Percentiles rank a stretch among this genome's conserved stretches.
phyloP scores from a whole-genome alignment of 805 yeast species.

The Candida endomychidarum region DNA sequence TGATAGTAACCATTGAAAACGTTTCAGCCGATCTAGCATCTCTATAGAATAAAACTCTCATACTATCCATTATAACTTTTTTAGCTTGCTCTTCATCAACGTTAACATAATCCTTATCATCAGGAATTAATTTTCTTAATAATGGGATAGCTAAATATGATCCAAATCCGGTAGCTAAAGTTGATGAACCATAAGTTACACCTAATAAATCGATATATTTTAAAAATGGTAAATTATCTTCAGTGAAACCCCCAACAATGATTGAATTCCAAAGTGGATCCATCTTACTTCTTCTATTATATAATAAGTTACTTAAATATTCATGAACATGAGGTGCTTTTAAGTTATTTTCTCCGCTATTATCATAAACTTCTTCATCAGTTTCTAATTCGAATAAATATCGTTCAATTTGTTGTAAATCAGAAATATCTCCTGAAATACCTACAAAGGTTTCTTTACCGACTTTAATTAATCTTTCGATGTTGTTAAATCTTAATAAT shows the following conservation, averaged over 20 bases:
- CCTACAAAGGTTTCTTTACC: conserved; percentile 91
- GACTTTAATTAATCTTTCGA: conserved; percentile 81
- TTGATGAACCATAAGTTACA: conserved; percentile 82
- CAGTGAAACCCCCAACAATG: conserved; percentile 86
- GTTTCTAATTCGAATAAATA: conserved; percentile 72
- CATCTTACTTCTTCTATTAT: conserved; percentile 87
- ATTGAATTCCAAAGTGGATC: conserved; percentile 95
- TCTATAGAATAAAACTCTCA: conserved; percentile 93
- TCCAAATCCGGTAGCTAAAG: conserved; percentile 96
- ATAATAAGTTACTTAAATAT: conserved; percentile 80
- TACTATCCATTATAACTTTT: conserved; percentile 73
- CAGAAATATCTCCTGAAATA: conserved; percentile 90
- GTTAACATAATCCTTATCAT: conserved; percentile 70
- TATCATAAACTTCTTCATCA: conserved; percentile 76
- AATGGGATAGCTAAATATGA: conserved; percentile 92
- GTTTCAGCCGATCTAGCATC: conserved; percentile 93
- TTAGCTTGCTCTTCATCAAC: conserved; percentile 75
- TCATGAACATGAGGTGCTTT: conserved; percentile 88
- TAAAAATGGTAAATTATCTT: conserved; percentile 63
- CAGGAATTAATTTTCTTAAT: conserved; percentile 78
- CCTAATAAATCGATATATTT: conserved; percentile 90
- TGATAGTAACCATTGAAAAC: conserved; percentile 76
- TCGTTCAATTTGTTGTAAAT: conserved; percentile 80
- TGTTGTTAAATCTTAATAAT: conserved; percentile 77
- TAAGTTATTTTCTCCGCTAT: conserved; percentile 56